Percentiles rank a stretch among this genome's conserved stretches.
Conservation (phyloP, 352 stramenopile species). For the Phytopythium mirpurense region DNA sequence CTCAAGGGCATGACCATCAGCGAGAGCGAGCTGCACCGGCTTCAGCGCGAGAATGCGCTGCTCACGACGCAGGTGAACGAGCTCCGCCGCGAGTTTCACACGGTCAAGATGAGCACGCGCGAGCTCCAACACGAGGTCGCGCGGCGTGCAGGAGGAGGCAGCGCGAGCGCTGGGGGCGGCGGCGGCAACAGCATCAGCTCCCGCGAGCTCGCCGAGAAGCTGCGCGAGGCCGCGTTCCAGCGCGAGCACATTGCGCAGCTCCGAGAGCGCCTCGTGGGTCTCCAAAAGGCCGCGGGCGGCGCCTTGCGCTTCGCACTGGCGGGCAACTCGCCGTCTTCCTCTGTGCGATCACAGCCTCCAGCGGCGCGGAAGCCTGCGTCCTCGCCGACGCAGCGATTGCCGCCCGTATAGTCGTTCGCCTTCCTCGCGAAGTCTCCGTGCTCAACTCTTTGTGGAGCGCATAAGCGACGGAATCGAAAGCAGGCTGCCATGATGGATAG, state of each 20-base stretch:
- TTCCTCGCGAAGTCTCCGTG: neutral
- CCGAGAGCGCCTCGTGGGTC: constrained; percentile 45
- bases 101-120: constrained; percentile 64
- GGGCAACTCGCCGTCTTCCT: constrained; percentile 16
- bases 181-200: constrained; percentile 10
- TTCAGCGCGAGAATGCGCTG: constrained; percentile 80
- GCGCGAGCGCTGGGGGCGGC: constrained; percentile 6
- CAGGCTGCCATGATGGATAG: neutral
- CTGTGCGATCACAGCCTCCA: constrained; percentile 14
- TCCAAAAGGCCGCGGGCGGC: constrained; percentile 63
- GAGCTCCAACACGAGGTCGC: constrained; percentile 22
- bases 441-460: too few species aligned
- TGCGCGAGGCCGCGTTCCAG: constrained; percentile 62
- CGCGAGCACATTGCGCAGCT: constrained; percentile 70
- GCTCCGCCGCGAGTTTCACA: constrained; percentile 75
- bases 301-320: constrained; percentile 49
- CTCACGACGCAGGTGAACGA: constrained; percentile 84
- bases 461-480: too few species aligned
- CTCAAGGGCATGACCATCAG: constrained; percentile 85
- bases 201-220: constrained; percentile 38
- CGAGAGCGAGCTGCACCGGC: constrained; percentile 69
- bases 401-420: constrained; percentile 79
- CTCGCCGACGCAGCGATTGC: constrained; percentile 40
- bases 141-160: constrained; percentile 34
- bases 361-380: constrained; percentile 24